Base-by-base conservation (phyloP, 1,284 basidiomycete genomes). In the Trichosporon inkin region DNA sequence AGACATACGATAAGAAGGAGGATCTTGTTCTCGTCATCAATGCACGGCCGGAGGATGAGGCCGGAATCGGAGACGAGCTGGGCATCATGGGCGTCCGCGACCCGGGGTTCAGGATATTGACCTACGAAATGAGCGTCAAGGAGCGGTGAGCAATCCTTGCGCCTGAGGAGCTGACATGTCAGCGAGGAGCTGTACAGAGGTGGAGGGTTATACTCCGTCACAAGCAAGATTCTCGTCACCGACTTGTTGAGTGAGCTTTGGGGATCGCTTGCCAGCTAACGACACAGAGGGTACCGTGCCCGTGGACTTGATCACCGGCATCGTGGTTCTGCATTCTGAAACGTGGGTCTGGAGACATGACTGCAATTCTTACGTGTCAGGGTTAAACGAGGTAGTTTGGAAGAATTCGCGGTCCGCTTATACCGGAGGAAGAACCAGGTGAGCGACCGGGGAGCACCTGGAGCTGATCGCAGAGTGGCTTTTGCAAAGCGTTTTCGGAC, bases 401-500 rank as follows among this genome's bases (percentile, higher is more conserved):
- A 95, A 72, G 90, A 92, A 0, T 96, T 97, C 77, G 90, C 95
- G 40, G 87, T 93, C 51, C 84, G 92, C 6, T 79, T 96, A 1
- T 96, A 88, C 71, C 84, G 93, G 47, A 87, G 94, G 73, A 86
- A 88, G 77, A 97, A 97, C 77, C 79, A 80, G 64, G 81, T 81
- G 14, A 54, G 75, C 64, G 14, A n/a, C 10, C 17, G 24, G 13
- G 22, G 20, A 16, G 41, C 11, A 40, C 11, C 38, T 13, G 1
- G 10, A 22, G 17, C 65, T 72, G 22, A 71, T 49, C 10, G 22
- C 0, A 80, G 75, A 83, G 82, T 6, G 95, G 94, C 1, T 99
- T 98, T 75, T 80, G 97, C 64, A 98, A 99, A 77, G 96, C 93
- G 0, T 98, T 99, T 73, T 92, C 92, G 0, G 95, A 98, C 74